phyloP scores from a whole-genome alignment of 345 rosid genomes.

The Turnera subulata region DNA sequence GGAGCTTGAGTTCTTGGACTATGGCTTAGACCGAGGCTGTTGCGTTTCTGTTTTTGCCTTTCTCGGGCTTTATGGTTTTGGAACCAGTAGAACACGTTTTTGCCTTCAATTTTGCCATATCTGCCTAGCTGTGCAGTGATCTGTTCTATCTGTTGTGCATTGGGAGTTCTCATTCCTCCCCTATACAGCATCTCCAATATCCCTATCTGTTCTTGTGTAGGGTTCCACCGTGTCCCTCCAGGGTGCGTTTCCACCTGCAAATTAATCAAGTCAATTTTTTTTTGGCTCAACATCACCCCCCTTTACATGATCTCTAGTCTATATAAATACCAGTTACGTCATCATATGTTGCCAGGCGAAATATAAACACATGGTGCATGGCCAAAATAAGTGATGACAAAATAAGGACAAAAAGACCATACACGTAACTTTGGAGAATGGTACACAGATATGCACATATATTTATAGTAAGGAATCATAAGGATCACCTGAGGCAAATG shows the following conservation, averaged over 20 bases:
- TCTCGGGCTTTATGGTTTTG: conserved; percentile 99
- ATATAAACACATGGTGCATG: too few relatives aligned
- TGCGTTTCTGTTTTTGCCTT: conserved; percentile 93
- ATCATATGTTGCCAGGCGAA: too few relatives aligned
- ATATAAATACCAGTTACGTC: too few relatives aligned
- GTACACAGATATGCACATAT: not conserved
- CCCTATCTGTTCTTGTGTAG: conserved; percentile 95
- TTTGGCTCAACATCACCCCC: too few relatives aligned
- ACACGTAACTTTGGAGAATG: not conserved
- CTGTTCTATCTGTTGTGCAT: conserved; percentile 87
- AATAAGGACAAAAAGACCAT: not conserved
- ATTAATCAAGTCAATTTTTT: not conserved
- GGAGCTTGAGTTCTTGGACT: conserved; percentile 36
- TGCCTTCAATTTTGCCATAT: conserved; percentile 94
- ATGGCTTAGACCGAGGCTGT: conserved; percentile 52
- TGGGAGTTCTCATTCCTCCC: conserved; percentile 92
- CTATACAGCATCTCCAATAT: conserved; percentile 85
- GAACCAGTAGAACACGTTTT: conserved; percentile 97
- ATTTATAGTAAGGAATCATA: not conserved
- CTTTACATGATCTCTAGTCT: too few relatives aligned
- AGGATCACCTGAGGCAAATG: conserved; percentile 44
- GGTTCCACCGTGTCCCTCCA: conserved; percentile 98
- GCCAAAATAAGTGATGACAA: too few relatives aligned
- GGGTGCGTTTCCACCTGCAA: conserved; percentile 81
- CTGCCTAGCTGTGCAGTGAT: conserved; percentile 75